Conservation (phyloP, 352 stramenopile species). For the Globisporangium rhizosaccharum region DNA sequence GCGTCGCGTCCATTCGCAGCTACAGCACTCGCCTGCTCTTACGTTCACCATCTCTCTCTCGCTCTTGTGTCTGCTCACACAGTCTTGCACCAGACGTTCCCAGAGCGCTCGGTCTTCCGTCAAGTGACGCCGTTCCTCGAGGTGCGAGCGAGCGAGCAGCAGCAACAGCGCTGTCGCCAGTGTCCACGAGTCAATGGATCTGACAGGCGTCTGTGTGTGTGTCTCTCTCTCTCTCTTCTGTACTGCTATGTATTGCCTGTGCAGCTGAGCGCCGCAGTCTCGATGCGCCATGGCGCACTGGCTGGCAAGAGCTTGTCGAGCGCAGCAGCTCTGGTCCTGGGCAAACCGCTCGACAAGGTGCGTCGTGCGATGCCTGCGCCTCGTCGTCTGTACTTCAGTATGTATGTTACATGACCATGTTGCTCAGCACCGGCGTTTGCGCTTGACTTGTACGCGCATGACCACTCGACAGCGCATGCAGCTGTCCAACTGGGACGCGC, state of each 20-base stretch:
- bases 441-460: constrained; percentile 1
- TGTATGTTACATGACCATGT: not conserved
- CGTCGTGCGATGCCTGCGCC: not conserved
- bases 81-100: constrained; percentile 67
- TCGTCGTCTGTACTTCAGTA: not conserved
- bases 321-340: constrained; percentile 29
- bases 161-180: not conserved
- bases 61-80: not conserved
- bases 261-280: constrained; percentile 26
- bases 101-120: constrained; percentile 35
- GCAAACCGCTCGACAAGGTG: constrained; percentile 65
- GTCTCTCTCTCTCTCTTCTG: constrained; percentile 1
- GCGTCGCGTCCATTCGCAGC: no score
- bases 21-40: no score
- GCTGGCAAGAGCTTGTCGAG: constrained; percentile 43
- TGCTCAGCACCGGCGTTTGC: not conserved
- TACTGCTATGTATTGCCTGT: constrained; percentile 1
- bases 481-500: constrained; percentile 62
- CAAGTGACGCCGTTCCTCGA: constrained; percentile 42
- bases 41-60: not conserved
- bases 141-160: constrained; percentile 7
- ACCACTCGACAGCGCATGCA: constrained; percentile 36
- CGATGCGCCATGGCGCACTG: constrained; percentile 18
- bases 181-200: not conserved
- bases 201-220: not conserved